Base-by-base conservation (phyloP, 1,284 basidiomycete species). In the Heterobasidion parviporum region DNA sequence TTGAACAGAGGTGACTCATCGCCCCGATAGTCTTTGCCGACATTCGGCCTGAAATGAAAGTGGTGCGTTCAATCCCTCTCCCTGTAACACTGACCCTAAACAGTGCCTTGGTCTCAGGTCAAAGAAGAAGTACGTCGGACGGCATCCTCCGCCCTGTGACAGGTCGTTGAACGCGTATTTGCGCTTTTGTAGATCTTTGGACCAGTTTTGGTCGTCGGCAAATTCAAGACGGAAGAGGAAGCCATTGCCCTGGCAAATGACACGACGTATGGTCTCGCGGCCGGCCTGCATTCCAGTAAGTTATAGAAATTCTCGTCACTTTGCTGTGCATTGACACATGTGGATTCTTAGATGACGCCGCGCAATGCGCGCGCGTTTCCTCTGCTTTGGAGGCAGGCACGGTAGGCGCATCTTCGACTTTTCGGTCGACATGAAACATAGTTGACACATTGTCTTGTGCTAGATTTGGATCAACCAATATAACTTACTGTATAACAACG, bases 401-500 rank as follows among this genome's bases (percentile, higher is more conserved):
- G 50, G 89, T 89, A 67, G 70, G 82, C 41, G n/a, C 38, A 12
- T 41, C n/a, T n/a, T n/a, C 52, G 41, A 45, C 46, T 44, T 43
- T 35, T 45, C 32, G 10, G 52, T n/a, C 36, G 47, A 16, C 48
- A 15, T n/a, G 57, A 56, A 45, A 55, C 54, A 56, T 56, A 59
- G 32, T 50, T 32, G 26, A 54, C 52, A 35, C 32, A 35, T 35
- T n/a, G 60, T 55, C 45, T 6, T 52, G 55, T 41, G 44, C 32
- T 59, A 89, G 87, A 83, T 94, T 36, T 94, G 92, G 92, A 78
- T 92, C 57, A 96, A 95, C 70, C 85, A 92, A 68, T 96, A 95
- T 71, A 89, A 88, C 62, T 57, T 89, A 7, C 68, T 94, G 51
- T 80, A 81, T 66, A 89, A 89, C 68, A 90, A 91, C 57, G 89